phyloP scores from a whole-genome alignment of 2,329 filamentous ascomycete species.

The Rutstroemia sp. region DNA sequence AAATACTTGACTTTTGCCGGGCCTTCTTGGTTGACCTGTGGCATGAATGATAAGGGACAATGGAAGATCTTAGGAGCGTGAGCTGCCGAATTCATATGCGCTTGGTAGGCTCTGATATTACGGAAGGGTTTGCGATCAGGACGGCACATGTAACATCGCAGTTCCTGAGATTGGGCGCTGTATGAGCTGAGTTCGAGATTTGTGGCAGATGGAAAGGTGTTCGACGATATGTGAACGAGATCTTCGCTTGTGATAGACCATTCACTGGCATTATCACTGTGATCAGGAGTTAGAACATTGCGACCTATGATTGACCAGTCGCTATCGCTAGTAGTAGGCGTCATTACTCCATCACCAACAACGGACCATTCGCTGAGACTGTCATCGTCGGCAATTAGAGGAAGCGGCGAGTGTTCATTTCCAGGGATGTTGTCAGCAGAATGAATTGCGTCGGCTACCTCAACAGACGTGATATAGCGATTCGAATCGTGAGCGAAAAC shows the following conservation, averaged over 20 bases:
- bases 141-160: conserved; percentile 4
- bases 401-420: neutral
- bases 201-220: neutral
- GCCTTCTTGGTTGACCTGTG: conserved; percentile 1
- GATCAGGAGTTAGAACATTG: conserved; percentile 2
- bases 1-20: conserved; percentile 3
- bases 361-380: conserved; percentile 11
- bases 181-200: conserved; percentile 1
- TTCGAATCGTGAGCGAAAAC: neutral
- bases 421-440: neutral
- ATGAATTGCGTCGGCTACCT: neutral
- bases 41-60: conserved; percentile 10
- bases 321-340: conserved; percentile 8
- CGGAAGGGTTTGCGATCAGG: conserved; percentile 7
- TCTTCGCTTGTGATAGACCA: conserved; percentile 9
- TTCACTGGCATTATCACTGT: conserved; percentile 9
- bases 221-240: conserved; percentile 2
- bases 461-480: conserved; percentile 2
- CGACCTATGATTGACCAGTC: conserved; percentile 9
- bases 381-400: conserved; percentile 1
- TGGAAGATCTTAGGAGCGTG: conserved; percentile 11
- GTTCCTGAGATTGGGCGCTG: conserved; percentile 1
- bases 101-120: conserved; percentile 5
- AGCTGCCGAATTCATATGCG: conserved; percentile 8
- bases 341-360: conserved; percentile 1